These are phyloP conservation scores for Aegilops sharonensis DNA, from an alignment of 176 grass and related monocot genomes.

Conservation along the genomic window DNA sequence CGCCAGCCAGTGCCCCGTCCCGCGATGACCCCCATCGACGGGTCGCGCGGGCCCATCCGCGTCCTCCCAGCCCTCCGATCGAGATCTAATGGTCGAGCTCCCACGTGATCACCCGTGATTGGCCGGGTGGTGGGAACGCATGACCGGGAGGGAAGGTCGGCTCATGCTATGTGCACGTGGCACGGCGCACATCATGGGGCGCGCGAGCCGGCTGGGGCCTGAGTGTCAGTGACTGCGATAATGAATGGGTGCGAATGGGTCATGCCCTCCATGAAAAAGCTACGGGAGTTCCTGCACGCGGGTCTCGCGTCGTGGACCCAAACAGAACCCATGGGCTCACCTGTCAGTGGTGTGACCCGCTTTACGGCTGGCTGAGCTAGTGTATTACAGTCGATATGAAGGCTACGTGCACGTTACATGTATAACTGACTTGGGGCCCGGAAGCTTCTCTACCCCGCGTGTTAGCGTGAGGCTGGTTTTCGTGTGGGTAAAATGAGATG, in stretches of 20 bases:
- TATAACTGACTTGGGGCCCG: fast-evolving
- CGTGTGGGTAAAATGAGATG: too few species aligned
- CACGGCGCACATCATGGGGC: too few species aligned
- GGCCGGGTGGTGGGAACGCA: neutral
- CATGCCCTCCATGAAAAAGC: neutral
- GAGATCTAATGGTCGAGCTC: neutral
- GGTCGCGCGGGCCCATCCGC: neutral
- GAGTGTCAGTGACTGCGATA: neutral
- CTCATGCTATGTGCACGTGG: slow-evolving; percentile 22
- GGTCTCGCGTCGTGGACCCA: neutral
- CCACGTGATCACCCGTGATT: neutral
- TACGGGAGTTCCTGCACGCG: neutral
- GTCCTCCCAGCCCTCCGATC: neutral
- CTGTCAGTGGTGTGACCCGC: neutral
- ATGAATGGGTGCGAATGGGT: neutral
- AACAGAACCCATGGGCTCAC: fast-evolving
- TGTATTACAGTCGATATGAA: neutral
- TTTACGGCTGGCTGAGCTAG: neutral
- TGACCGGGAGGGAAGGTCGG: neutral
- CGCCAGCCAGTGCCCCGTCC: slow-evolving; percentile 3
- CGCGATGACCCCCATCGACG: neutral
- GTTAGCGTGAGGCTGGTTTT: too few species aligned
- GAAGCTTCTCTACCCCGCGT: fast-evolving
- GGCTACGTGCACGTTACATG: too few species aligned
- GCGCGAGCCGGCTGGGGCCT: neutral